Base-by-base conservation (phyloP, 2,329 filamentous ascomycete genomes). In the Colletotrichum abscissum region DNA sequence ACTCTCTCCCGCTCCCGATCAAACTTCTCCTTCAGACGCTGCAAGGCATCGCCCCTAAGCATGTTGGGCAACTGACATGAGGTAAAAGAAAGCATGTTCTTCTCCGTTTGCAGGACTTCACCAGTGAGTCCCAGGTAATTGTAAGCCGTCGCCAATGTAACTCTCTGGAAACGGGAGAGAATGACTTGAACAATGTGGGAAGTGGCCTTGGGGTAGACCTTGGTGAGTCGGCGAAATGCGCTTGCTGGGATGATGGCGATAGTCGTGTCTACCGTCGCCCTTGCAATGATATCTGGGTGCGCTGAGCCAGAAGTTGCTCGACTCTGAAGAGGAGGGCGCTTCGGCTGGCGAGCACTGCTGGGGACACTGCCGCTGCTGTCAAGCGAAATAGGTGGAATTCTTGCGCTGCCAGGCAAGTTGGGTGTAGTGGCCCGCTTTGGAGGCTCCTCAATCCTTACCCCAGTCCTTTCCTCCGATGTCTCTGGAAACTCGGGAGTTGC, bases 181-280 rank as follows among this genome's bases (percentile, higher is more conserved):
- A 99, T 99, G 58, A 99, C 96, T 80, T 99, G 97, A 6, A 99
- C 95, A 75, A 99, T 98, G 79, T 99, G 97, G 1, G 97, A 93
- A 2, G 97, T 98, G 11, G 97, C 95, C 84, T 97, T 97, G 11
- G 97, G 97, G 78, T 98, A 99, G 28, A 98, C 92, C 79, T 94
- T 92, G 63, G 97, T 99, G 65, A 99, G 86, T 9, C 97, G 92
- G 66, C 95, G 92, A 78, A 99, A 99, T 4, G 97, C 97, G 80
- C 95, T 98, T 1, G 97, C 97, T 1, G 97, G 97, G 70, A 99
- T 99, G 75, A 99, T 97, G 6, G 97, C 97, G 82, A 99, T 98
- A 0, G 97, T 99, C 0, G 97, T 99, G 80, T 99, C 97, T 28
- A 97, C 93, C 19, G 95, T 97, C 6, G 97, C 97, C 76, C 97